Base-by-base conservation (phyloP, 176 grass and related monocot species). In the Elaeis guineensis region DNA sequence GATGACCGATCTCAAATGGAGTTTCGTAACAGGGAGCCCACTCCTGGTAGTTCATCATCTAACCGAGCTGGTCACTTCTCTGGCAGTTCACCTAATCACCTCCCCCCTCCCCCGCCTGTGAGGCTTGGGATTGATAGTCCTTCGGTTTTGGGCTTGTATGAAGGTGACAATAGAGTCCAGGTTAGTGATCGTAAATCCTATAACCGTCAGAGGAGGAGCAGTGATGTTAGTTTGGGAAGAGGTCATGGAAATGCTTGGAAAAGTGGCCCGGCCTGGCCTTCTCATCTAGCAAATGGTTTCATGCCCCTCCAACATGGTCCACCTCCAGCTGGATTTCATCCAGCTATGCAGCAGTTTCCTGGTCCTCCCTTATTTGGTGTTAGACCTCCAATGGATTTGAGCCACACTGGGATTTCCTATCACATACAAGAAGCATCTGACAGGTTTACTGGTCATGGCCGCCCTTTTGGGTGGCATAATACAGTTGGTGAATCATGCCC, bases 401-500 rank as follows among this genome's bases (percentile, higher is more conserved):
- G 70, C 44, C 91, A 89, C 61, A 58, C 70, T 62, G 83, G 86
- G 77, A 78, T 90, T 59, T 83, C 86, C 39, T 96, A 90, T 90
- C 83, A 82, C 52, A 70, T 98, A 73, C 88, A 92, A 76, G 94
- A 93, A 12, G 21, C 64, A n/a, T 73, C 89, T 49, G 91, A 90
- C 66, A 83, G 86, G 80, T 90, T 95, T 80, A 54, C 72, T 1
- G 64, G 65, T 16, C 86, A 87, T 61, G 82, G 91, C 56, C 85
- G 74, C 58, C 81, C 88, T 25, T 89, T 85, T 75, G 82, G 84
- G 52, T 98, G 94, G 94, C 88, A 86, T 71, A 89, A 85, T 63
- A 60, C 75, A 51, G 19, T 88, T 20, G 88, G 92, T 60, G 84
- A 91, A 68, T 80, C 84, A 69, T 87, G 78, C 50, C 80, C 80